Base-by-base conservation (phyloP, 306 rosid genomes). In the Prunus salicina region DNA sequence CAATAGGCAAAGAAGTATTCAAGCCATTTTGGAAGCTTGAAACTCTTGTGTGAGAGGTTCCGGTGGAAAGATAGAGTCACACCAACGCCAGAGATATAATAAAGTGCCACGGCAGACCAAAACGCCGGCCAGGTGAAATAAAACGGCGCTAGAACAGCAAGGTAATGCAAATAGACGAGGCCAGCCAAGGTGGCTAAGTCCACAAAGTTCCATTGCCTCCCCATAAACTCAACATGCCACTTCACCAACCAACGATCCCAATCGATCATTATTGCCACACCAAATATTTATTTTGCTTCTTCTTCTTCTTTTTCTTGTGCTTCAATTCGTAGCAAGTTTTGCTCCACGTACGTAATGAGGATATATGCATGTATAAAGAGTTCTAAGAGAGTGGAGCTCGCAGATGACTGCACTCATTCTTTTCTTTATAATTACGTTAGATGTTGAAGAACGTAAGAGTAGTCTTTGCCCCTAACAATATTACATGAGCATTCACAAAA, bases 1-100 rank as follows among this genome's bases (percentile, higher is more conserved):
- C 96, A 91, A 63, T 91, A 91, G 28, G 98, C 94, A 78, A 89
- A 91, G 25, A 71, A 57, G 83, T 91, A 90, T 65, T 93, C 98
- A 25, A 93, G 97, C 96, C 92, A 91, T 75, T 86, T 91, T 27
- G 96, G 97, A 68, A 93, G 88, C 85, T 81, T 93, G 87, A 56
- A 72, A 28, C 67, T 72, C 49, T 24, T 14, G 76, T 72, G 76
- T 28, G 76, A 22, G 12, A 72, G 98, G 67, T 94, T 77, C 62
- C 97, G 83, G 70, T 91, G 98, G 52, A 77, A 93, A 34, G 98
- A 94, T 0, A 89, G 80, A 5, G 95, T 94, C 34, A 92, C 86
- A 0, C 96, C 97, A 5, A 94, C 84, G n/a, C 97, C 96, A 0
- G 96, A 86, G 30, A 86, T 74, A 51, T 81, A 56, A 77, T 94